phyloP scores from a whole-genome alignment of 495 filamentous ascomycete species.

The Filosporella fistucella region DNA sequence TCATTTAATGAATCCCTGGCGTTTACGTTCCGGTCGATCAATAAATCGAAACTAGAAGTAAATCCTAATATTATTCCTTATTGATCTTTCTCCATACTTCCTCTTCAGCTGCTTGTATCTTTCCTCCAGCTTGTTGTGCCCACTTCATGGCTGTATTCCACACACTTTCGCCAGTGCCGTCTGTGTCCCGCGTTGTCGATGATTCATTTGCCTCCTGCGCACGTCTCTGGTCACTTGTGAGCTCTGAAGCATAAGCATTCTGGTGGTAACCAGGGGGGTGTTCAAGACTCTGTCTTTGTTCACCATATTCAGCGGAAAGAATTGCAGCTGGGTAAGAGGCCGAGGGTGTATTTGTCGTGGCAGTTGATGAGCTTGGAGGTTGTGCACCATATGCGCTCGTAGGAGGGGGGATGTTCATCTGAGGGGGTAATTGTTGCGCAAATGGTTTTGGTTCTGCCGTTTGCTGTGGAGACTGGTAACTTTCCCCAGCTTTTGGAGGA shows the following conservation, averaged over 20 bases:
- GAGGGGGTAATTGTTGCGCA: constrained; percentile 24
- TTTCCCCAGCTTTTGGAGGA: constrained; percentile 43
- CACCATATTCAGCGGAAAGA: constrained; percentile 5
- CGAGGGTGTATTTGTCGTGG: constrained; percentile 19
- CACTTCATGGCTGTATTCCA: constrained; percentile 45
- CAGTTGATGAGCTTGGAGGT: constrained; percentile 20
- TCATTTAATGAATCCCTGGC: too few relatives aligned
- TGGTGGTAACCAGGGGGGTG: constrained; percentile 46
- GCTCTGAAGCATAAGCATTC: constrained; percentile 38
- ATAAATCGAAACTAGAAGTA: constrained; percentile 9
- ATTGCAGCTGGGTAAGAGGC: constrained; percentile 18
- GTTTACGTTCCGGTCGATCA: too few relatives aligned
- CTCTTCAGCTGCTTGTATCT: constrained; percentile 48
- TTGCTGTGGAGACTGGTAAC: constrained; percentile 24
- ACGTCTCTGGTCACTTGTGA: constrained; percentile 24
- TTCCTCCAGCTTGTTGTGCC: constrained; percentile 44
- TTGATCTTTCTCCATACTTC: constrained; percentile 55
- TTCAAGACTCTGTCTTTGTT: constrained; percentile 28
- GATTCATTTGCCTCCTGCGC: constrained; percentile 15
- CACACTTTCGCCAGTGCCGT: constrained; percentile 22
- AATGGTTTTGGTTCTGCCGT: constrained; percentile 13
- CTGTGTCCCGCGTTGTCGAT: not conserved
- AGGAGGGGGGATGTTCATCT: constrained; percentile 22
- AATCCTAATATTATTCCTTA: constrained; percentile 17
- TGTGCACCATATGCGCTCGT: constrained; percentile 13